phyloP scores from a whole-genome alignment of 2,329 filamentous ascomycete species.

The Sporothrix sp. region DNA sequence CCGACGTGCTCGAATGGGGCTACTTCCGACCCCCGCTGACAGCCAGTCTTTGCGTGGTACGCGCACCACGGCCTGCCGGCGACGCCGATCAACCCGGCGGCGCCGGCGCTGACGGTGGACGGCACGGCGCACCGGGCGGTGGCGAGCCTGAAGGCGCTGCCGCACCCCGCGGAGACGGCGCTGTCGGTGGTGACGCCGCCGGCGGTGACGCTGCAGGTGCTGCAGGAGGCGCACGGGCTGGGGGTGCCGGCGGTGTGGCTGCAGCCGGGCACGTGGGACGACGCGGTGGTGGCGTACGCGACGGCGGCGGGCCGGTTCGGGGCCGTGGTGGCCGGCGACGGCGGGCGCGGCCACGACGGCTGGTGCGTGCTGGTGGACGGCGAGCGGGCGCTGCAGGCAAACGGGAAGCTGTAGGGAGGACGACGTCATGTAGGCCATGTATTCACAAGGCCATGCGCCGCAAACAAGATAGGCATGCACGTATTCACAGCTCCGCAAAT shows the following conservation, averaged over 20 bases:
- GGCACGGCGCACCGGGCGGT: constrained; percentile 52
- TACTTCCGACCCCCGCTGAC: background rate
- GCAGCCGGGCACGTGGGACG: constrained; percentile 82
- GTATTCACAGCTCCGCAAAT: too few species aligned
- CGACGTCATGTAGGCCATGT: background rate
- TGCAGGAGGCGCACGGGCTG: constrained; percentile 66
- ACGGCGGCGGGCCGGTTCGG: constrained; percentile 46
- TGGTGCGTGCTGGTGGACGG: constrained; percentile 88
- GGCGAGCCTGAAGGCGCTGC: constrained; percentile 54
- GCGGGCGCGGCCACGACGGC: constrained; percentile 58
- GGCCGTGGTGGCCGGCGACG: constrained; percentile 57
- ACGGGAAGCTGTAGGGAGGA: constrained; percentile 36
- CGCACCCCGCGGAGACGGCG: constrained; percentile 58
- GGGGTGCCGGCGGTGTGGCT: constrained; percentile 74
- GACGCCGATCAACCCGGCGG: constrained; percentile 72
- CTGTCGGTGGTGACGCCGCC: constrained; percentile 86
- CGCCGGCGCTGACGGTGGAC: constrained; percentile 51
- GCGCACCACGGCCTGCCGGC: constrained; percentile 63
- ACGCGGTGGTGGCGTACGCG: constrained; percentile 62
- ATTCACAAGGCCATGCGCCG: background rate
- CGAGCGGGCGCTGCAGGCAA: constrained; percentile 49
- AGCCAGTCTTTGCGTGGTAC: constrained; percentile 82
- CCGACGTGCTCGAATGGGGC: too few species aligned
- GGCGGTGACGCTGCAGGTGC: constrained; percentile 58
- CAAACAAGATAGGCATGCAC: too few species aligned